phyloP scores from a whole-genome alignment of 495 filamentous ascomycete species.

The Apodospora peruviana region DNA sequence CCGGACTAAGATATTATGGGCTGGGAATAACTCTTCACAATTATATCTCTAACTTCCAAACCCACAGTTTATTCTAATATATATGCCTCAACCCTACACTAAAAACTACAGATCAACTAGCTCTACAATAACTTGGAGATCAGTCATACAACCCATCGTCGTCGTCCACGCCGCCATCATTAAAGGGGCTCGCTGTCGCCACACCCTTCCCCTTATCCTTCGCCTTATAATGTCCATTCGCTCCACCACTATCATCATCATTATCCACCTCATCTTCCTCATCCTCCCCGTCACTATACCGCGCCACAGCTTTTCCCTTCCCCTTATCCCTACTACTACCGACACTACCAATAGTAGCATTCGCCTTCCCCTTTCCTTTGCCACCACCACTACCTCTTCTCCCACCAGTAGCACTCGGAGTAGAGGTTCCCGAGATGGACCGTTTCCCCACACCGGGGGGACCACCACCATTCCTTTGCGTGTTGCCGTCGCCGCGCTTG shows the following conservation, averaged over 20 bases:
- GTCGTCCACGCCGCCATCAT: constrained; percentile 15
- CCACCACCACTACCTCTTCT: constrained; percentile 17
- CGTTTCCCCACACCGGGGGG: neutral
- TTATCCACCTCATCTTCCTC: constrained; percentile 14
- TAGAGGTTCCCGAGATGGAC: neutral
- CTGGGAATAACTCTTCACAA: too few species aligned
- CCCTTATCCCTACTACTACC: constrained; percentile 33
- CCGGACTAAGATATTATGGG: too few species aligned
- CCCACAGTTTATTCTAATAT: too few species aligned
- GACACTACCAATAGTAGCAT: neutral
- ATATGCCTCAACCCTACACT: too few species aligned
- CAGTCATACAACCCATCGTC: constrained; percentile 31
- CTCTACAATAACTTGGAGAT: too few species aligned
- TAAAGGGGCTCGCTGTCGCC: constrained; percentile 17
- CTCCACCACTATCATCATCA: constrained; percentile 16
- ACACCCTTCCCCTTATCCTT: constrained; percentile 50
- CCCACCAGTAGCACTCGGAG: neutral
- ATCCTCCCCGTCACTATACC: constrained; percentile 14
- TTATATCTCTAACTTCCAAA: too few species aligned
- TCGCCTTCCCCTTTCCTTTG: constrained; percentile 50
- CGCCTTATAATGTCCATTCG: neutral
- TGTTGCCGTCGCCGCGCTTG: neutral
- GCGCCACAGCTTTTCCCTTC: constrained; percentile 33
- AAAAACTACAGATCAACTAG: too few species aligned
- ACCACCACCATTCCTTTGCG: neutral